phyloP scores from a whole-genome alignment of 2,329 filamentous ascomycete species.

The Neoscytalidium dimidiatum region DNA sequence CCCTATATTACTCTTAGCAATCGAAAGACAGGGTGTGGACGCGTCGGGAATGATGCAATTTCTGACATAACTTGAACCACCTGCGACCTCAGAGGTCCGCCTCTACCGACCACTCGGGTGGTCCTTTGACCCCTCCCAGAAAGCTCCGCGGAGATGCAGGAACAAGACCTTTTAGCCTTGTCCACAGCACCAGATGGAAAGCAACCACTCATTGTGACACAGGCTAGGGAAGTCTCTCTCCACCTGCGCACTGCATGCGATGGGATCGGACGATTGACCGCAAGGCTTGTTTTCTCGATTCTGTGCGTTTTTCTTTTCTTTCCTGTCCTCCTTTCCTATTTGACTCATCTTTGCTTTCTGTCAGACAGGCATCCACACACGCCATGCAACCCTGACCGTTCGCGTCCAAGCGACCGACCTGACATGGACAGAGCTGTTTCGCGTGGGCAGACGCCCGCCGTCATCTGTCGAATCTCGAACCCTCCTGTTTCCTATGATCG shows the following conservation, averaged over 20 bases:
- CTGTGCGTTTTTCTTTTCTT: no score
- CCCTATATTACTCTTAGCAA: background rate
- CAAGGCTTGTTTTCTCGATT: background rate
- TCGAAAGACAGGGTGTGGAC: background rate
- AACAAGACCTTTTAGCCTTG: background rate
- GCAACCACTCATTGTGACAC: background rate
- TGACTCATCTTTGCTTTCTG: background rate
- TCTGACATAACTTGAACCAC: conserved; percentile 17
- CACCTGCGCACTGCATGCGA: background rate
- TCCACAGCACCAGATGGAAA: background rate
- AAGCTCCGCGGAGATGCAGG: conserved; percentile 11
- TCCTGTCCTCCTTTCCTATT: background rate
- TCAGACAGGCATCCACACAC: background rate
- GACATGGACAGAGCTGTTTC: no score
- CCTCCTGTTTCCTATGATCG: background rate
- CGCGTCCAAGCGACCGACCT: background rate
- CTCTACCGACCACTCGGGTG: background rate
- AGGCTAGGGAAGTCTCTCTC: background rate
- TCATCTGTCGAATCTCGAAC: background rate
- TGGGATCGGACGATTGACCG: background rate
- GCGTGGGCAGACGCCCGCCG: background rate
- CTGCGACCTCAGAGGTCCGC: background rate
- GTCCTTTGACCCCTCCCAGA: background rate
- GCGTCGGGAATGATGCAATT: background rate
- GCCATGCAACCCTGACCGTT: background rate